Conservation (phyloP, 108 stramenopile genomes). For the Cyclostephanos invisitatus region DNA sequence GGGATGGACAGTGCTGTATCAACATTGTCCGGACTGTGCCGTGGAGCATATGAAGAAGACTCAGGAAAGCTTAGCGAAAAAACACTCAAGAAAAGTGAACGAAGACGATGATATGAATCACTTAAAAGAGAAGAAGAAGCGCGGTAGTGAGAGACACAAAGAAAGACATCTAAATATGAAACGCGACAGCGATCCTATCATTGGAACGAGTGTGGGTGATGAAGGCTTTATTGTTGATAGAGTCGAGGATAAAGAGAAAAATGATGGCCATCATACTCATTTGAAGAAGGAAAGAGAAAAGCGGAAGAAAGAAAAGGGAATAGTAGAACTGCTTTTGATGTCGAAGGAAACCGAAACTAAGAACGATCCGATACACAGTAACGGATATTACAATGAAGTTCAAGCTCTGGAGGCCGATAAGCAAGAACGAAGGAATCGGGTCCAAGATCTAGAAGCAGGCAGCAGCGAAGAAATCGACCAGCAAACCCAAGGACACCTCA, state of each 20-base stretch:
- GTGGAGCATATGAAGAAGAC: slow-evolving; percentile 45
- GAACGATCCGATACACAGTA: no score
- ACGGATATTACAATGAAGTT: background rate
- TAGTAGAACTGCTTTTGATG: background rate
- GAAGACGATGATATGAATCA: background rate
- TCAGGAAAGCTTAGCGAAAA: slow-evolving; percentile 27
- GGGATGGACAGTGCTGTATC: slow-evolving; percentile 41
- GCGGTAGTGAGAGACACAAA: background rate
- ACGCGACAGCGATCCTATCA: slow-evolving; percentile 9
- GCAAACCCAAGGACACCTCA: no score
- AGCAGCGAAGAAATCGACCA: no score
- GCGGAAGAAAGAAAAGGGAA: background rate
- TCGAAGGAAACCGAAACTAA: no score
- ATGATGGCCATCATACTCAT: slow-evolving; percentile 8
- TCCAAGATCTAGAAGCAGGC: no score
- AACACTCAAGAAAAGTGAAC: slow-evolving; percentile 5
- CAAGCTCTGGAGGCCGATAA: no score
- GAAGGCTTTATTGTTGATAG: slow-evolving; percentile 7
- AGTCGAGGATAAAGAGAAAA: slow-evolving; percentile 1
- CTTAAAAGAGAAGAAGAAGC: slow-evolving; percentile 11
- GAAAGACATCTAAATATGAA: background rate
- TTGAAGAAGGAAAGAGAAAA: slow-evolving; percentile 7
- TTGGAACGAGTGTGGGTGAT: slow-evolving; percentile 24
- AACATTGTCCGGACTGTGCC: slow-evolving; percentile 49
- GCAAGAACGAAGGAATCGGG: no score